Percentiles rank a stretch among this genome's conserved stretches.
These are phyloP conservation scores for Trichoderma guizhouense DNA, from an alignment of 2,329 filamentous ascomycete genomes.

Conservation along the genomic window DNA sequence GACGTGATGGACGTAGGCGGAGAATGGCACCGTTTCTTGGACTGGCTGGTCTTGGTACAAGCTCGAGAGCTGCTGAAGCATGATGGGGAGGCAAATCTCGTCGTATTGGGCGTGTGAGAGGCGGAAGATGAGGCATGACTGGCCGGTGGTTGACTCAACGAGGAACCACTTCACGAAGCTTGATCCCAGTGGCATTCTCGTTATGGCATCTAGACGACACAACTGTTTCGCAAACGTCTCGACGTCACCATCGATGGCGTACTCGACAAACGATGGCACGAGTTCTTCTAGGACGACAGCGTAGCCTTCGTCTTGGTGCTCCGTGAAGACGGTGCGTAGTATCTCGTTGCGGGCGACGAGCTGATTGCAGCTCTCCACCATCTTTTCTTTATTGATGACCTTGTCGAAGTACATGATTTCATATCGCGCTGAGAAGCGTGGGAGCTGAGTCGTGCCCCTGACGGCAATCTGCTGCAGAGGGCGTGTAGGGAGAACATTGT, in stretches of 20 bases:
- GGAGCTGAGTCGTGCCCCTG: slow-evolving; percentile 52
- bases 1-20: slow-evolving; percentile 44
- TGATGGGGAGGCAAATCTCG: slow-evolving; percentile 61
- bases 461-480: slow-evolving; percentile 60
- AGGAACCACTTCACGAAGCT: slow-evolving; percentile 60
- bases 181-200: slow-evolving; percentile 55
- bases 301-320: slow-evolving; percentile 47
- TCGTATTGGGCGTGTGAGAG: slow-evolving; percentile 70
- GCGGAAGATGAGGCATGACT: slow-evolving; percentile 52
- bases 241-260: slow-evolving; percentile 47
- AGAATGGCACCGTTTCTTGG: slow-evolving; percentile 41
- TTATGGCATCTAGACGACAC: slow-evolving; percentile 53
- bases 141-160: slow-evolving; percentile 30
- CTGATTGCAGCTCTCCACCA: slow-evolving; percentile 49
- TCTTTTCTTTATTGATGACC: slow-evolving; percentile 44
- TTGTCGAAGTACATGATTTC: slow-evolving; percentile 61
- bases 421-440: slow-evolving; percentile 62
- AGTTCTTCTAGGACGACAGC: slow-evolving; percentile 58
- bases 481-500: slow-evolving; percentile 55
- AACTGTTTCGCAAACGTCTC: slow-evolving; percentile 52
- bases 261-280: slow-evolving; percentile 47
- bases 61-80: slow-evolving; percentile 59
- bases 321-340: slow-evolving; percentile 62
- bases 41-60: slow-evolving; percentile 34
- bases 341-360: slow-evolving; percentile 62